Evolutionary conservation across 2,329 filamentous ascomycete genomes (phyloP), one percentile per base, ranked within the genome.

Genomic region (Apiospora malaysiana): DNA sequence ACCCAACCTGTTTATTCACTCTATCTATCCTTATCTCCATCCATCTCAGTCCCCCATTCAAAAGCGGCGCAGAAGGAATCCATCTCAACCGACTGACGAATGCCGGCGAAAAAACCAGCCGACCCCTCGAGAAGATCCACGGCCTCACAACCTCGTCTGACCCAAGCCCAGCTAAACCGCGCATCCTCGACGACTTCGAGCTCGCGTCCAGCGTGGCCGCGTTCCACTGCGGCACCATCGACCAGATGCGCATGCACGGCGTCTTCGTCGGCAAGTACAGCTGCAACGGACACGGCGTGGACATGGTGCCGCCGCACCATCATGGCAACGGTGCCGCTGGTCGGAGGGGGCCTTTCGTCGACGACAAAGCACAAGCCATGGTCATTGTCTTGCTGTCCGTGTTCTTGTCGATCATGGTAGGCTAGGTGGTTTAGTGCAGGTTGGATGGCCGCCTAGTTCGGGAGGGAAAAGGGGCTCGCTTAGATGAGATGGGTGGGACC

Each of bases 141-240:
- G 21, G 42, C 27, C 66, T 49, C 46, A 70, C 69, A 6, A 59
- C n/a, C 21, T 47, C 47, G 10, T 37, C 37, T 21, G 63, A 10
- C 21, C 46, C 65, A 23, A 59, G 68, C 12, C 42, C 65, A 18
- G 42, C 43, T 23, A 51, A 45, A 9, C 65, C 69, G 65, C 69
- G 69, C n/a, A 40, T 70, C 9, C 46, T 70, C 6, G 23, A 40
- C 21, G 27, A 59, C 65, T 68, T 70, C 40, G 32, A 27, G 1
- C 43, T 68, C 65, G 59, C 63, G 4, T 68, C 69, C 7, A 68
- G 65, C n/a, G 47, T 63, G 16, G 18, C 63, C 37, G 43, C 18
- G n/a, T 70, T 70, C 47, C 69, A 70, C 46, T 70, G 69, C 69
- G 65, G 27, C 37, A 49, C 69, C n/a, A 49, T 70, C 9, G 65